phyloP scores from a whole-genome alignment of 2,329 filamentous ascomycete genomes.

The Colletotrichum cereale region DNA sequence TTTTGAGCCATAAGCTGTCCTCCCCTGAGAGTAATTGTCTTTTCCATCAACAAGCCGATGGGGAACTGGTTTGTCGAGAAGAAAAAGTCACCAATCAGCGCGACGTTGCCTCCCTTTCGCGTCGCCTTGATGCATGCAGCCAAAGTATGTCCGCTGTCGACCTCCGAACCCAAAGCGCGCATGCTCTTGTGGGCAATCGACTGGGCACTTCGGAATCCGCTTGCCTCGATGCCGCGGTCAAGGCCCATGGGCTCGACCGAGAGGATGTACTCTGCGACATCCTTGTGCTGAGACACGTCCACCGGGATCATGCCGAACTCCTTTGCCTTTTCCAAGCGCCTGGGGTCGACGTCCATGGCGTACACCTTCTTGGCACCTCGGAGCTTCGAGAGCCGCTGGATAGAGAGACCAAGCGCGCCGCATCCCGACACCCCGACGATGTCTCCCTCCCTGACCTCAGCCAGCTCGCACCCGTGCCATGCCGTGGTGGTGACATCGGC shows the following conservation, averaged over 20 bases:
- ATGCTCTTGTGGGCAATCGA: slow-evolving; percentile 22
- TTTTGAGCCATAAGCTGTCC: slow-evolving; percentile 45
- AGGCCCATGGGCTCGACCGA: slow-evolving; percentile 45
- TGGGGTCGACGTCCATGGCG: slow-evolving; percentile 49
- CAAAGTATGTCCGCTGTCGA: slow-evolving; percentile 47
- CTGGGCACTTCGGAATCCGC: slow-evolving; percentile 46
- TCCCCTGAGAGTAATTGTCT: slow-evolving; percentile 48
- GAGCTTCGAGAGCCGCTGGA: slow-evolving; percentile 46
- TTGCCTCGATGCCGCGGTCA: slow-evolving; percentile 48
- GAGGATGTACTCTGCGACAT: slow-evolving; percentile 48
- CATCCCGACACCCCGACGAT: slow-evolving; percentile 13
- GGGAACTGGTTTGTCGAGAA: slow-evolving; percentile 46
- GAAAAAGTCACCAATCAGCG: slow-evolving; percentile 48
- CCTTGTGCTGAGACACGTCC: slow-evolving; percentile 43
- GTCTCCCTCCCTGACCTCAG: slow-evolving; percentile 47
- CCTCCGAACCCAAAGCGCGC: slow-evolving; percentile 43
- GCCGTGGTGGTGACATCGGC: slow-evolving; percentile 49
- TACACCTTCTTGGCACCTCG: slow-evolving; percentile 49
- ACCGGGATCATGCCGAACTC: slow-evolving; percentile 48
- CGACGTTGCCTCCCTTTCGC: slow-evolving; percentile 47
- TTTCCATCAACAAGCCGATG: slow-evolving; percentile 50
- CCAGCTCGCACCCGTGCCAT: slow-evolving; percentile 48
- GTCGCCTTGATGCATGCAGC: slow-evolving; percentile 47
- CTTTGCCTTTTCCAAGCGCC: slow-evolving; percentile 45
- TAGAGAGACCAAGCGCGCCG: slow-evolving; percentile 41